Percentiles rank a stretch among this genome's conserved stretches.
Evolutionary conservation across 2,329 filamentous ascomycete species (phyloP).

Genomic region (Zopfia rhizophila): DNA sequence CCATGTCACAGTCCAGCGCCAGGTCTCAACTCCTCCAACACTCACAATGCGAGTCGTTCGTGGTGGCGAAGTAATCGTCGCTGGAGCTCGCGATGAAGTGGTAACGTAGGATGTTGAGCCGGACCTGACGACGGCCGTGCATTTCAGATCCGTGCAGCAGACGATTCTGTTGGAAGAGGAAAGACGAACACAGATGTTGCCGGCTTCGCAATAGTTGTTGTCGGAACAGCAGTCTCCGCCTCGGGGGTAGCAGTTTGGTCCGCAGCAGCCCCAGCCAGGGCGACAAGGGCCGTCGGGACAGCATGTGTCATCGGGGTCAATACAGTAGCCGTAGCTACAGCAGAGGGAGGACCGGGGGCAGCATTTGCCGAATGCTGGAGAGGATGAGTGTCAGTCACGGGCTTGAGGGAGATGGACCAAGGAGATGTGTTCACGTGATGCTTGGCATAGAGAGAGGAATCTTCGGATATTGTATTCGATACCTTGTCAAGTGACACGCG

Average conservation of each 20-base stretch:
- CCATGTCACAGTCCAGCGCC: constrained; percentile 31
- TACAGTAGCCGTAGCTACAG: constrained; percentile 29
- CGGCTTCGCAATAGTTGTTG: constrained; percentile 25
- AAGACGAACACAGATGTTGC: constrained; percentile 25
- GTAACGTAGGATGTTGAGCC: constrained; percentile 22
- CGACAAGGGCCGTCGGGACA: constrained; percentile 24
- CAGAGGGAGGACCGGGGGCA: constrained; percentile 20
- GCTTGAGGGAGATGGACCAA: neutral
- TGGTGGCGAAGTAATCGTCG: constrained; percentile 20
- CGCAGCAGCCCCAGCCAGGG: constrained; percentile 22
- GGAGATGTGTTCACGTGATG: too few species aligned
- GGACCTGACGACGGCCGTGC: constrained; percentile 25
- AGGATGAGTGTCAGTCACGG: neutral
- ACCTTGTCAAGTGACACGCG: too few species aligned
- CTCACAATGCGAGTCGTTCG: constrained; percentile 11
- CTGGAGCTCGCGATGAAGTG: constrained; percentile 8
- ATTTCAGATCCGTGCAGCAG: constrained; percentile 30
- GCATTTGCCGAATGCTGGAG: constrained; percentile 21
- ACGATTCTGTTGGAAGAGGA: constrained; percentile 15
- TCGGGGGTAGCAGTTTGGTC: constrained; percentile 21
- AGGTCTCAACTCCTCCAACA: constrained; percentile 16
- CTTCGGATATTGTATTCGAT: too few species aligned
- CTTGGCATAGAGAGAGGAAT: too few species aligned
- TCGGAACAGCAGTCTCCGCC: constrained; percentile 22
- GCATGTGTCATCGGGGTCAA: constrained; percentile 25